Conservation (phyloP, 2,329 filamentous ascomycete genomes). For the Xylaria polymorpha region DNA sequence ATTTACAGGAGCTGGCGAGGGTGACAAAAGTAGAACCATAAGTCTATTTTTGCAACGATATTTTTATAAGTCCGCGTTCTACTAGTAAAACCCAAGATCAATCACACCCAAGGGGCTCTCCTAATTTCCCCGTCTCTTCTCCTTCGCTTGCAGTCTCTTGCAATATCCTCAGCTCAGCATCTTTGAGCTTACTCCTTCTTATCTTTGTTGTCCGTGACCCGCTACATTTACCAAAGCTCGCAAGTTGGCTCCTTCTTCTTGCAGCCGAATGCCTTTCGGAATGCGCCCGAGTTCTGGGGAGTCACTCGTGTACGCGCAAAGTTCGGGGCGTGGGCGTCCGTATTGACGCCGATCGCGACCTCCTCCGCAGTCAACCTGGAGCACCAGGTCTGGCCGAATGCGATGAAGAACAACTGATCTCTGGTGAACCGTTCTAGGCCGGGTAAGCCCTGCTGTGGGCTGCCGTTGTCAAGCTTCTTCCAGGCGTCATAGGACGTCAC, state of each 20-base stretch:
- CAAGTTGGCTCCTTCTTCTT: slow-evolving; percentile 25
- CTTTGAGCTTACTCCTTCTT: too few relatives aligned
- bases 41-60: too few relatives aligned
- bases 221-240: slow-evolving; percentile 24
- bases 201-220: too few relatives aligned
- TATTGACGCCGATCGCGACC: slow-evolving; percentile 56
- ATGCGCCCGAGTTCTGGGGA: slow-evolving; percentile 72
- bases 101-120: too few relatives aligned
- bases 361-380: slow-evolving; percentile 63
- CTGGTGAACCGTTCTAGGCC: slow-evolving; percentile 72
- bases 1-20: too few relatives aligned
- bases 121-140: too few relatives aligned
- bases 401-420: slow-evolving; percentile 77
- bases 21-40: too few relatives aligned
- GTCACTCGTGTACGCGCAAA: slow-evolving; percentile 68
- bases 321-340: slow-evolving; percentile 71
- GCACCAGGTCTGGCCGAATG: slow-evolving; percentile 73
- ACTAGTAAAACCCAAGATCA: too few relatives aligned
- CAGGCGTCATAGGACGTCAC: slow-evolving; percentile 72
- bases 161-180: too few relatives aligned
- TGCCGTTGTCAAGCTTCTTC: slow-evolving; percentile 66
- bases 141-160: too few relatives aligned
- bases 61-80: too few relatives aligned
- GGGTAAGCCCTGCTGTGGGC: slow-evolving; percentile 66
- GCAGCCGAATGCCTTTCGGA: slow-evolving; percentile 23